Percentiles rank a stretch among this genome's conserved stretches.
Conservation (phyloP, 2,329 filamentous ascomycete genomes). For the Stemphylium lycopersici region DNA sequence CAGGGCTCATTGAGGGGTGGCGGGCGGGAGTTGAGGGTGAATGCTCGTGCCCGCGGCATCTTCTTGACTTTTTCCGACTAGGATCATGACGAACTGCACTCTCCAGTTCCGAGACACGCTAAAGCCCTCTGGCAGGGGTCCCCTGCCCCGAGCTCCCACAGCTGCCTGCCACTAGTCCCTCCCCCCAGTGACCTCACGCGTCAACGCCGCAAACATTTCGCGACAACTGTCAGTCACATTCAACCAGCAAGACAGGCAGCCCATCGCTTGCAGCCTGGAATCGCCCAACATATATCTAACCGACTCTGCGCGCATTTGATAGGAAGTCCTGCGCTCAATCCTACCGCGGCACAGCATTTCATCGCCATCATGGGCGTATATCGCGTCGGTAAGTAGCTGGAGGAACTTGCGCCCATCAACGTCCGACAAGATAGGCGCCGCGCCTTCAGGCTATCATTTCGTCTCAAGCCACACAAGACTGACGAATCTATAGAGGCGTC, state of each 20-base stretch:
- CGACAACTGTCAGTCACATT: conserved; percentile 6
- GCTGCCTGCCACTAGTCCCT: conserved; percentile 17
- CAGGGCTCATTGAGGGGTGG: conserved; percentile 46
- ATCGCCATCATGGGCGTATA: conserved; percentile 33
- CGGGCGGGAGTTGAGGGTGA: conserved; percentile 21
- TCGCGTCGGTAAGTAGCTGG: conserved; percentile 30
- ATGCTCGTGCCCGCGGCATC: conserved; percentile 21
- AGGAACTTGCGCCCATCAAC: background rate
- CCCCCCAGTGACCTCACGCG: conserved; percentile 17
- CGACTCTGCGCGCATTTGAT: conserved; percentile 1
- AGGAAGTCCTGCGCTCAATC: background rate
- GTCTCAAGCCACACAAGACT: background rate
- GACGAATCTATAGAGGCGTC: conserved; percentile 24
- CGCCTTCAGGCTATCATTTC: background rate
- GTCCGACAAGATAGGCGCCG: background rate
- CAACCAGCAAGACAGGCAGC: background rate
- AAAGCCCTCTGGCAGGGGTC: conserved; percentile 5
- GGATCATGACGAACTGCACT: conserved; percentile 28
- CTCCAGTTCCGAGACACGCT: conserved; percentile 20
- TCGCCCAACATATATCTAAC: conserved; percentile 4
- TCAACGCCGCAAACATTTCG: conserved; percentile 14
- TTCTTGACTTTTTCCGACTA: conserved; percentile 35
- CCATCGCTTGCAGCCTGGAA: background rate
- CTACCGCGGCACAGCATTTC: conserved; percentile 1
- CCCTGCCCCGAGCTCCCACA: conserved; percentile 9